Evolutionary conservation across 83 land plant genomes (phyloP).

Genomic region (Diphasiastrum complanatum): DNA sequence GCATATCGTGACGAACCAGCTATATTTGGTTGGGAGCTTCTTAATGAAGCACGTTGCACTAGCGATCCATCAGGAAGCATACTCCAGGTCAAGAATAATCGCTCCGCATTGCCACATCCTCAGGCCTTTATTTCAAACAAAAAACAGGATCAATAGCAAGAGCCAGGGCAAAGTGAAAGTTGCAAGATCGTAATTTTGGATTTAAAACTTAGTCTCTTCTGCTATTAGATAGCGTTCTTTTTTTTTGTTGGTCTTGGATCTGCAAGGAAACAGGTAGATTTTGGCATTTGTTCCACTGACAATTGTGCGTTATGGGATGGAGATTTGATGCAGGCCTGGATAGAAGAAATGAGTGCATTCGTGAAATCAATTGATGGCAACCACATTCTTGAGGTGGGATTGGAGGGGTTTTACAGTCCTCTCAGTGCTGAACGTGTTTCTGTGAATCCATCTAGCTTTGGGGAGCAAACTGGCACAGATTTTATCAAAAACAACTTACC

Average conservation of each 20-base stretch:
- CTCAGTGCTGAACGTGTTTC: constrained; percentile 30
- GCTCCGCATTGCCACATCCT: not conserved
- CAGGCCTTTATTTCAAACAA: not conserved
- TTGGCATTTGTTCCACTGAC: not conserved
- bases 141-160: constrained; percentile 3
- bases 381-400: constrained; percentile 42
- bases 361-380: constrained; percentile 46
- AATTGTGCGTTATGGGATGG: constrained; percentile 52
- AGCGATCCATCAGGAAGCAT: constrained; percentile 22
- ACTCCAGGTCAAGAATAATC: constrained; percentile 5
- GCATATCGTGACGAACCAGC: constrained; percentile 24
- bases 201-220: too few species aligned
- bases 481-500: constrained; percentile 36
- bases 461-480: constrained; percentile 48
- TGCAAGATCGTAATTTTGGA: too few species aligned
- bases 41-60: constrained; percentile 25
- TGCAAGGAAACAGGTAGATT: constrained; percentile 13
- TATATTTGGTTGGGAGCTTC: constrained; percentile 29
- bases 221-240: too few species aligned
- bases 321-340: constrained; percentile 40
- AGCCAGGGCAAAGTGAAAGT: not conserved
- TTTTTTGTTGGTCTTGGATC: constrained; percentile 62
- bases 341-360: constrained; percentile 44
- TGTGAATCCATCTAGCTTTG: constrained; percentile 33
- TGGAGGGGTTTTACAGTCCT: constrained; percentile 65